Base-by-base conservation (phyloP, 2,329 filamentous ascomycete genomes). In the Botryotinia narcissicola region DNA sequence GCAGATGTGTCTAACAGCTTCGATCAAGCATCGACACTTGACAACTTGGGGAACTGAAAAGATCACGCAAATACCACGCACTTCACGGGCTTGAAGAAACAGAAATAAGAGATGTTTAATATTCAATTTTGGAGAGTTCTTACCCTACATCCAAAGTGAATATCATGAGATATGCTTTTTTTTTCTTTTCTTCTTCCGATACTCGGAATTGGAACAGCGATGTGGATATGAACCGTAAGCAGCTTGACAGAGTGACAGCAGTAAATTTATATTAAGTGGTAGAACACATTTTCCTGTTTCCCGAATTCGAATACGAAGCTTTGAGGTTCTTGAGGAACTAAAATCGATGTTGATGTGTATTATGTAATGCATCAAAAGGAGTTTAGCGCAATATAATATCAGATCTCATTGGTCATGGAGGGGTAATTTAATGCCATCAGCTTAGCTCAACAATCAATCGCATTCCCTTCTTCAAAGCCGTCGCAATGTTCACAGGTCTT, bases 401-500 rank as follows among this genome's bases (percentile, higher is more conserved):
- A 35, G 37, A 67, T 59, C n/a, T 60, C 14, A 72, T 59, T 72
- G 32, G 51, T 48, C 35, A 67, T 57, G 51, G 71, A 40, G 62
- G 71, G 71, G 71, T 60, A 72, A 48, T 35, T 20, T 29, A 48
- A 32, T 42, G 8, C 62, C 25, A 54, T 68, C 48, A 57, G 48
- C 64, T 48, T 57, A 40, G 46, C 64, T 68, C 66, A 42, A 69
- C 48, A 10, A 42, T 22, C 48, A 69, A 20, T 32, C n/a, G 4
- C 18, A 42, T 69, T 16, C 37, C 54, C 25, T 51, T 44, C 32
- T 22, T 29, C 40, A 63, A 25, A 68, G 10, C 9, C 59, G 18
- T 48, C 71, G 75, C 68, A 59, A 98, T 99, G 96, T 98, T 99
- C 81, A 98, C 96, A 73, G 96, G 96, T 78, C 92, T 97, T 75